Conservation (phyloP, 192 early-diverging fungal species). For the Backusella tuberculispora region DNA sequence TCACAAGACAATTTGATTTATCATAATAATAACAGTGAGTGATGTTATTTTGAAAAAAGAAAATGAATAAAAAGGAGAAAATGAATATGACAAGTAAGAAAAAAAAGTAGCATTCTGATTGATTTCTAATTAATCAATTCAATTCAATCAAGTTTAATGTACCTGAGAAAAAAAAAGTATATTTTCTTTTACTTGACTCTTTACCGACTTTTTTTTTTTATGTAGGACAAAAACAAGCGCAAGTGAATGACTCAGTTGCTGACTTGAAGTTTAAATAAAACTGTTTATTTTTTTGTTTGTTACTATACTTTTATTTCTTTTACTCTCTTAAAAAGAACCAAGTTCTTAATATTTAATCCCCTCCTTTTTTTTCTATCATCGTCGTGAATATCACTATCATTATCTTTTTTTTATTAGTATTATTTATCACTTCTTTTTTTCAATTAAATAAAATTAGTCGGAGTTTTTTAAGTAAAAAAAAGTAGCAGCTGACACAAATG, state of each 20-base stretch:
- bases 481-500: neutral
- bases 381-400: neutral
- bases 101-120: neutral
- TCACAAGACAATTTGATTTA: neutral
- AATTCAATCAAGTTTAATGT: neutral
- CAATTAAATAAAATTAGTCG: conserved; percentile 6
- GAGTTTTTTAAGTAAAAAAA: neutral
- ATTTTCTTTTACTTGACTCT: neutral
- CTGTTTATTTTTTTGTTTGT: conserved; percentile 5
- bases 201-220: neutral
- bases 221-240: neutral
- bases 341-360: neutral
- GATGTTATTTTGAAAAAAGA: no score
- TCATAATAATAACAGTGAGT: neutral
- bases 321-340: no score
- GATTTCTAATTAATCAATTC: neutral
- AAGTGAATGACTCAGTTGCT: conserved; percentile 7
- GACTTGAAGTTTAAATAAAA: neutral
- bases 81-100: neutral
- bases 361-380: neutral
- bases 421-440: neutral
- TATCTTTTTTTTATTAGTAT: neutral
- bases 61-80: neutral
- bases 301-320: no score
- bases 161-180: neutral